Percentiles rank a stretch among this genome's conserved stretches.
These are phyloP conservation scores for Suillus alpinus DNA, from an alignment of 768 basidiomycete genomes.

Conservation along the genomic window DNA sequence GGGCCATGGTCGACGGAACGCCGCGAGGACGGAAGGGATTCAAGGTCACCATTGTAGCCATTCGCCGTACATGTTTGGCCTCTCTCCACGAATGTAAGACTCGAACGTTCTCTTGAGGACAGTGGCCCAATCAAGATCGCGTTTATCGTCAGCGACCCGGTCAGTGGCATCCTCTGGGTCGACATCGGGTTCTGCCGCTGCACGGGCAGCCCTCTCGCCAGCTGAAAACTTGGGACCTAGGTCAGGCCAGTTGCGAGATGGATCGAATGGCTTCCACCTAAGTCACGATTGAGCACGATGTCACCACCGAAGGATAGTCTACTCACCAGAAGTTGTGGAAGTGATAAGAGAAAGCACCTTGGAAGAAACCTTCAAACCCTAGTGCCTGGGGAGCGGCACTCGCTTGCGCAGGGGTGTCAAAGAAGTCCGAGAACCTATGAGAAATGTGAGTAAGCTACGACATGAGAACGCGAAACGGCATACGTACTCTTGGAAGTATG, in stretches of 20 bases:
- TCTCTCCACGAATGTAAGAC: conserved; percentile 84
- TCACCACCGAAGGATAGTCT: neutral
- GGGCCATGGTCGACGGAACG: conserved; percentile 11
- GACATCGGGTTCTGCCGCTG: conserved; percentile 32
- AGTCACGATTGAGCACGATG: neutral
- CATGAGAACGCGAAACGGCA: neutral
- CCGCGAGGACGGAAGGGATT: conserved; percentile 8
- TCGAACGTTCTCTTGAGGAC: conserved; percentile 97
- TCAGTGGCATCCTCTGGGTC: conserved; percentile 38
- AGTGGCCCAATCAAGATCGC: conserved; percentile 88
- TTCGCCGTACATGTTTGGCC: conserved; percentile 96
- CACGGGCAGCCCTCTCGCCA: conserved; percentile 69
- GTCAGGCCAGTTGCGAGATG: conserved; percentile 92
- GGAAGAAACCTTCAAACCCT: conserved; percentile 95
- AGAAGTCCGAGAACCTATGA: conserved; percentile 82
- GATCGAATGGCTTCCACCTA: conserved; percentile 97
- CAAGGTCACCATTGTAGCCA: conserved; percentile 49
- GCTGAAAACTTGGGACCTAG: conserved; percentile 76
- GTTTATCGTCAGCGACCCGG: conserved; percentile 58
- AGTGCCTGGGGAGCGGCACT: conserved; percentile 83
- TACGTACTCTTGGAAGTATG: conserved; percentile 82
- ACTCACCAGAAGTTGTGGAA: conserved; percentile 91
- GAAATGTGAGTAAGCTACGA: conserved; percentile 1
- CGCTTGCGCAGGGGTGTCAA: conserved; percentile 69
- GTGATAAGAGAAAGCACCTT: conserved; percentile 93